Evolutionary conservation across 2,329 filamentous ascomycete genomes (phyloP).

Genomic region (Apiospora aurea): DNA sequence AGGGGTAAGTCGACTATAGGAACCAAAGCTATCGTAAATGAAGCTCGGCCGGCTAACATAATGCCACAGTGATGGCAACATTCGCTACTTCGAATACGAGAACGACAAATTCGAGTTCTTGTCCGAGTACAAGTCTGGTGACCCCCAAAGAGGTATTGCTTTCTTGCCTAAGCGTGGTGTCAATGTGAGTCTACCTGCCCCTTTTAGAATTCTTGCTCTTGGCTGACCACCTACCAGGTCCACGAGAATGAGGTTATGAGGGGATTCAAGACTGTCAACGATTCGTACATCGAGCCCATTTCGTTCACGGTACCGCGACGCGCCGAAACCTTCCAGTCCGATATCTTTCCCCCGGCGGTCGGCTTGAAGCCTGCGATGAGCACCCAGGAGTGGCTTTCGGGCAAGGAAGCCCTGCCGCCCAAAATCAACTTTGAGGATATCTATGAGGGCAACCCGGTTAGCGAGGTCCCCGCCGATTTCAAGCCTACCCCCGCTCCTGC

Average conservation of each 20-base stretch:
- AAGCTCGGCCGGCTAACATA: constrained; percentile 23
- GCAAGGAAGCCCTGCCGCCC: constrained; percentile 82
- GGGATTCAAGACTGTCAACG: constrained; percentile 96
- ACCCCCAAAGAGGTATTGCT: constrained; percentile 92
- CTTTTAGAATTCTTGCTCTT: background rate
- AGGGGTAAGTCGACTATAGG: constrained; percentile 72
- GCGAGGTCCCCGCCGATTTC: constrained; percentile 76
- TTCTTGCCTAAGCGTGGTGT: constrained; percentile 95
- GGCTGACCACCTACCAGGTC: constrained; percentile 56
- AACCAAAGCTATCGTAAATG: background rate
- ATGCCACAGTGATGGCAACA: constrained; percentile 83
- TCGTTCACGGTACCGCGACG: constrained; percentile 96
- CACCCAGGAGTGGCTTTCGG: constrained; percentile 82
- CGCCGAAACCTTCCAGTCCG: constrained; percentile 93
- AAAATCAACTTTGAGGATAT: constrained; percentile 95
- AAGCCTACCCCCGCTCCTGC: constrained; percentile 60
- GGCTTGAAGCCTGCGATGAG: constrained; percentile 83
- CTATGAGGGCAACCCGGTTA: constrained; percentile 82
- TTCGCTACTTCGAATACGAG: constrained; percentile 97
- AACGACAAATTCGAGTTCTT: constrained; percentile 99
- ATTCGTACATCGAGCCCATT: constrained; percentile 92
- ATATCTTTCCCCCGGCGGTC: constrained; percentile 90
- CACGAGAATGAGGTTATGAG: constrained; percentile 97
- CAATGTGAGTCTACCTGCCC: constrained; percentile 64
- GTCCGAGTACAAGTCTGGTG: constrained; percentile 95